Conservation (phyloP, 2,329 filamentous ascomycete genomes). For the Ustulina deusta region DNA sequence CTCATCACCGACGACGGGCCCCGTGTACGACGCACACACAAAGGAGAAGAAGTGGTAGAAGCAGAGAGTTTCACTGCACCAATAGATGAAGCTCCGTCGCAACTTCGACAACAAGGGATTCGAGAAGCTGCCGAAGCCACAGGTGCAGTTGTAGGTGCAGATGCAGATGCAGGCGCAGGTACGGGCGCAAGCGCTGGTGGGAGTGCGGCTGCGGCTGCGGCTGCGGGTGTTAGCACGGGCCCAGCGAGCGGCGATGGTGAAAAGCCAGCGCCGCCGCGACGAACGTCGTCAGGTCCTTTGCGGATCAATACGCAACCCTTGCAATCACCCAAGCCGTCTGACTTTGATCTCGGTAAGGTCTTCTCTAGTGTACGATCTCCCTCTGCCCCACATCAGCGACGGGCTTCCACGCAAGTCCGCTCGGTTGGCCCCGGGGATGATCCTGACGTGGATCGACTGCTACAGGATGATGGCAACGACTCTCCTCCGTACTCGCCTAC, state of each 20-base stretch:
- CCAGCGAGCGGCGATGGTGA: constrained; percentile 27
- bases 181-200: constrained; percentile 16
- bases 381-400: constrained; percentile 60
- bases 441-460: constrained; percentile 87
- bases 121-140: constrained; percentile 47
- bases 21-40: constrained; percentile 89
- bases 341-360: constrained; percentile 88
- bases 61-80: constrained; percentile 67
- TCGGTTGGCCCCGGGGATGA: constrained; percentile 76
- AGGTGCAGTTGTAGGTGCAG: constrained; percentile 29
- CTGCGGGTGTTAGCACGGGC: constrained; percentile 28
- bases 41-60: constrained; percentile 91
- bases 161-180: constrained; percentile 15
- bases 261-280: constrained; percentile 38
- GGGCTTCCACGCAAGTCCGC: constrained; percentile 61
- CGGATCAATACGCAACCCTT: constrained; percentile 60
- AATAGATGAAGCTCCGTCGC: constrained; percentile 55
- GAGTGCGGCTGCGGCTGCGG: constrained; percentile 14
- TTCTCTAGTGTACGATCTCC: constrained; percentile 87
- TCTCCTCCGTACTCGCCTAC: constrained; percentile 87
- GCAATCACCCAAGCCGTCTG: constrained; percentile 65
- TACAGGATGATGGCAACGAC: constrained; percentile 83
- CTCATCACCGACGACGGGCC: constrained; percentile 81
- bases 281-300: constrained; percentile 52
- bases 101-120: constrained; percentile 52